These are phyloP conservation scores for Pelargonium australe DNA, from an alignment of 441 rosid genomes.

Conservation along the genomic window DNA sequence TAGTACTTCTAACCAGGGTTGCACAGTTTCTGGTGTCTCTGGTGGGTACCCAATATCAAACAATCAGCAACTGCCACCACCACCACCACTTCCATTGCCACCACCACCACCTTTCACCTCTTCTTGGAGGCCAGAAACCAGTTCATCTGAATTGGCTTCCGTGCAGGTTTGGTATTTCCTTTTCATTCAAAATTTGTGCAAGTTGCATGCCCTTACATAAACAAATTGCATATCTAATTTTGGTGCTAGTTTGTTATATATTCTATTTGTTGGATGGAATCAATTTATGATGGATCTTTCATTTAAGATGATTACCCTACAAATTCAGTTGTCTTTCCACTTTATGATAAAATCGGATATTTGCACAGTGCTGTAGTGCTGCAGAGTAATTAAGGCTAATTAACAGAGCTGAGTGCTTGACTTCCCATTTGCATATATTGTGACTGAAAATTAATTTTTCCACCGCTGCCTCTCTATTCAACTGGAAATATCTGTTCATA, in stretches of 20 bases:
- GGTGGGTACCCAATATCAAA: constrained; percentile 50
- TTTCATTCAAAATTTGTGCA: constrained; percentile 12
- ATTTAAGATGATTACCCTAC: background rate
- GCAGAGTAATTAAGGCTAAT: constrained; percentile 1
- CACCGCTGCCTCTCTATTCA: background rate
- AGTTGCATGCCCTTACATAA: constrained; percentile 15
- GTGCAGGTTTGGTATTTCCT: constrained; percentile 55
- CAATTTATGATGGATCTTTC: background rate
- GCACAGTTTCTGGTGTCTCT: constrained; percentile 49
- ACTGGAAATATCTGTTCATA: background rate
- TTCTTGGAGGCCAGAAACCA: constrained; percentile 67
- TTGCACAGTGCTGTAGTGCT: background rate
- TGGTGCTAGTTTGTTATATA: background rate
- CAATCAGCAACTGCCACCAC: constrained; percentile 36
- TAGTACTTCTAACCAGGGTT: constrained; percentile 45
- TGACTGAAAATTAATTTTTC: background rate
- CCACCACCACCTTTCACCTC: constrained; percentile 36
- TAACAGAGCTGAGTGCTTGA: background rate
- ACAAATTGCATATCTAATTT: constrained; percentile 4
- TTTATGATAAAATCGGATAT: background rate
- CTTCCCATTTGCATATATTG: background rate
- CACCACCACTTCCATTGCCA: constrained; percentile 6
- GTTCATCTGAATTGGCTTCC: constrained; percentile 45
- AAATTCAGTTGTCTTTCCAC: background rate
- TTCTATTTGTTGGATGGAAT: constrained; percentile 1